A percentile compares a stretch with the other conserved stretches of the same genome.
phyloP scores from a whole-genome alignment of 495 filamentous ascomycete genomes.

The Peziza echinospora region DNA sequence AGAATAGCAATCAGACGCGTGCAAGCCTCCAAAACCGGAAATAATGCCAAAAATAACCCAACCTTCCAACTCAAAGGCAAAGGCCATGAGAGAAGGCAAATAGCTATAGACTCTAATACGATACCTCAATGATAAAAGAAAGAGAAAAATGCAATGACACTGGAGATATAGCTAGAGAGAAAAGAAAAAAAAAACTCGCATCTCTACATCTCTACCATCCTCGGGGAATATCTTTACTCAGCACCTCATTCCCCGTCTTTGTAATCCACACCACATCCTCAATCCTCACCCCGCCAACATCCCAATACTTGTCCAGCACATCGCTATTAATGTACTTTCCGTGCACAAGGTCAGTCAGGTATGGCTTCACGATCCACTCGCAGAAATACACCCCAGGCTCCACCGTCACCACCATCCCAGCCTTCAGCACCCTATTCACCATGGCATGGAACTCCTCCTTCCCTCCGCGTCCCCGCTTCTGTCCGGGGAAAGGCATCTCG shows the following conservation, averaged over 20 bases:
- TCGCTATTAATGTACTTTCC: slow-evolving; percentile 50
- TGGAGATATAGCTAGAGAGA: no score
- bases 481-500: background rate
- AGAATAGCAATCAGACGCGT: no score
- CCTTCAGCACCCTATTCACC: slow-evolving; percentile 27
- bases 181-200: background rate
- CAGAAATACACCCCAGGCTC: slow-evolving; percentile 76
- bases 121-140: no score
- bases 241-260: slow-evolving; percentile 25
- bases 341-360: slow-evolving; percentile 37
- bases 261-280: slow-evolving; percentile 75
- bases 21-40: no score
- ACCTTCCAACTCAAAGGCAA: no score
- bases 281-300: slow-evolving; percentile 71
- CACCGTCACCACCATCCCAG: slow-evolving; percentile 63
- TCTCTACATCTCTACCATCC: background rate
- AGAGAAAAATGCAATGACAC: no score
- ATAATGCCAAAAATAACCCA: no score
- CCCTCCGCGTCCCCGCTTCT: no score
- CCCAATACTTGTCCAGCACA: slow-evolving; percentile 47
- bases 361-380: slow-evolving; percentile 35
- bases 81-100: no score
- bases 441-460: slow-evolving; percentile 1
- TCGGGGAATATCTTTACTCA: background rate
- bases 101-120: no score